These are phyloP conservation scores for Aureobasidium sp. DNA, from an alignment of 2,329 filamentous ascomycete genomes.

Conservation along the genomic window DNA sequence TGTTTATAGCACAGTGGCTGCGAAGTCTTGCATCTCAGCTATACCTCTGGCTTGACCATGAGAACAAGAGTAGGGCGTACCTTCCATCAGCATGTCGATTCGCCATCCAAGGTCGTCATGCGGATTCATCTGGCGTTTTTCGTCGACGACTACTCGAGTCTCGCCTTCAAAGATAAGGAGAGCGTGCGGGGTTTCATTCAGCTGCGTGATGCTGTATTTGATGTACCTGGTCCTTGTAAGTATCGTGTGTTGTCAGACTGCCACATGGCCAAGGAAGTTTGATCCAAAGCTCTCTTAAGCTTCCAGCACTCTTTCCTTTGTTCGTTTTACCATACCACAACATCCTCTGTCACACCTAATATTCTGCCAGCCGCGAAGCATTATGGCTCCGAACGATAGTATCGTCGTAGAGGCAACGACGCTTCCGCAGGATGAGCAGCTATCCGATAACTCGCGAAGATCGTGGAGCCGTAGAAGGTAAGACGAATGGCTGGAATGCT, in stretches of 20 bases:
- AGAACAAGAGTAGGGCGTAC: too few relatives aligned
- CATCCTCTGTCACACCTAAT: not conserved
- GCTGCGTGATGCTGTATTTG: not conserved
- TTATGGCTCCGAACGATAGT: not conserved
- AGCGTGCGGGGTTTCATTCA: not conserved
- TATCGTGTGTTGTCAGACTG: too few relatives aligned
- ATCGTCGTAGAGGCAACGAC: not conserved
- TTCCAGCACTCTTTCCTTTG: too few relatives aligned
- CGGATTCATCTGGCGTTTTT: too few relatives aligned
- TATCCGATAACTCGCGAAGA: not conserved
- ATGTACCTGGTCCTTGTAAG: not conserved
- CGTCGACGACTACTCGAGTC: too few relatives aligned
- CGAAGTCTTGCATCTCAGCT: too few relatives aligned
- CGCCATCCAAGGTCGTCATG: too few relatives aligned
- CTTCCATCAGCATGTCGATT: too few relatives aligned
- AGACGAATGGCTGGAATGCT: too few relatives aligned
- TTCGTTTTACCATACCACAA: too few relatives aligned
- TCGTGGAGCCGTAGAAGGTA: not conserved
- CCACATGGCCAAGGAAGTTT: not conserved
- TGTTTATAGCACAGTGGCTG: too few relatives aligned
- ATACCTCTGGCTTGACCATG: too few relatives aligned
- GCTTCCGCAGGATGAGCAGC: not conserved
- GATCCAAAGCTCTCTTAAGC: not conserved
- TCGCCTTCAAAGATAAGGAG: not conserved
- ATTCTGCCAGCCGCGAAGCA: not conserved